A percentile compares a stretch with the other conserved stretches of the same genome.
phyloP scores from a whole-genome alignment of 164 flowering plant genomes.

The Vitis vinifera region DNA sequence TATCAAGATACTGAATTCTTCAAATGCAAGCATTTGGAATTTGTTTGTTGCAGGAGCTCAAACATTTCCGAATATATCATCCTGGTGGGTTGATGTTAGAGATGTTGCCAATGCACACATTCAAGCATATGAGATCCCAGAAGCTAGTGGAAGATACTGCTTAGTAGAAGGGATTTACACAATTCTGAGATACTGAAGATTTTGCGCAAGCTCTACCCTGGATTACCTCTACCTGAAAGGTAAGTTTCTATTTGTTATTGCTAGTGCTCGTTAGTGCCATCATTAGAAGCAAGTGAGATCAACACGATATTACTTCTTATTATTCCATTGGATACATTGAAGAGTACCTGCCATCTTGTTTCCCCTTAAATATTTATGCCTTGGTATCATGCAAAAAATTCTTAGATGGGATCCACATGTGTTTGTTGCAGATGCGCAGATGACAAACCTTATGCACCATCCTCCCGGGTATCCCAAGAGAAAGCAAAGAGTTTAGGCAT shows the following conservation, averaged over 20 bases:
- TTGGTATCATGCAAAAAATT: too few relatives aligned
- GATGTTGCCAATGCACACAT: constrained; percentile 70
- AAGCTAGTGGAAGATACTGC: constrained; percentile 62
- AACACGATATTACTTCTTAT: too few relatives aligned
- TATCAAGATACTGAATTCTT: too few relatives aligned
- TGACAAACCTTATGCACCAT: constrained; percentile 6
- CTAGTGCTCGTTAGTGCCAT: too few relatives aligned
- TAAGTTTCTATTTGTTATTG: constrained; percentile 8
- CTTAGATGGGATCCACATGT: too few relatives aligned
- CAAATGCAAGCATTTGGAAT: too few relatives aligned
- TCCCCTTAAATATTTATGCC: too few relatives aligned
- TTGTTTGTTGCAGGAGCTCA: constrained; percentile 29
- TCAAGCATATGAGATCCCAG: constrained; percentile 56
- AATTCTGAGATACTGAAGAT: constrained; percentile 51
- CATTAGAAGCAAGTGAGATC: too few relatives aligned
- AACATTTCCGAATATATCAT: constrained; percentile 34
- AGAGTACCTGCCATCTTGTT: too few relatives aligned
- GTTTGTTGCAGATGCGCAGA: constrained; percentile 11
- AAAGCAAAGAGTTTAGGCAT: constrained; percentile 11
- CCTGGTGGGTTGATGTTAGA: constrained; percentile 53
- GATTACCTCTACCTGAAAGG: constrained; percentile 43
- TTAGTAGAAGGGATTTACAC: constrained; percentile 43
- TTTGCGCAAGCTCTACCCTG: constrained; percentile 45
- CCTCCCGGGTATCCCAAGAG: constrained; percentile 7
- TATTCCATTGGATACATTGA: too few relatives aligned